These are phyloP conservation scores for Beverwykella pulmonaria DNA, from an alignment of 495 filamentous ascomycete species.

Conservation along the genomic window DNA sequence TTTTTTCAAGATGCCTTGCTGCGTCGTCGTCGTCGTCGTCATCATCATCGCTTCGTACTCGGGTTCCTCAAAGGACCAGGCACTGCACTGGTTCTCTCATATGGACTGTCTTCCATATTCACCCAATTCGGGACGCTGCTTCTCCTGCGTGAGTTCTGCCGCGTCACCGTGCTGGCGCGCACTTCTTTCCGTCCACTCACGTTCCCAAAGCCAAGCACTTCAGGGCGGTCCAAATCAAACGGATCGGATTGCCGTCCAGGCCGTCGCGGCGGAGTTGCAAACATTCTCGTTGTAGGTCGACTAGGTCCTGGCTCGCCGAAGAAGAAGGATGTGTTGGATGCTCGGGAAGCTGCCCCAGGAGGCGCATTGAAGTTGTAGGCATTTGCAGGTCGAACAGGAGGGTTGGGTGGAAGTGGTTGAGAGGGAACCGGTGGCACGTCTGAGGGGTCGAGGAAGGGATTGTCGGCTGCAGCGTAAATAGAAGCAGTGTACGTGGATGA, in stretches of 20 bases:
- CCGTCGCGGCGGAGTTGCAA: slow-evolving; percentile 8
- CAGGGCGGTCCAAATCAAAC: slow-evolving; percentile 37
- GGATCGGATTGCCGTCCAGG: slow-evolving; percentile 33
- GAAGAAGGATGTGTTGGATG: slow-evolving; percentile 20
- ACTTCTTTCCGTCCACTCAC: slow-evolving; percentile 27
- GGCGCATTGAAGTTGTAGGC: slow-evolving; percentile 26
- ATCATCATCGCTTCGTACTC: slow-evolving; percentile 16
- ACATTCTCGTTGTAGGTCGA: slow-evolving; percentile 31
- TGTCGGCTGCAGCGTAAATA: slow-evolving; percentile 20
- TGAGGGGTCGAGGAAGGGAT: slow-evolving; percentile 29
- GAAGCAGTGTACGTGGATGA: slow-evolving; percentile 29
- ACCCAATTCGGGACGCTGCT: slow-evolving; percentile 34
- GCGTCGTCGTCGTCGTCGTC: background rate
- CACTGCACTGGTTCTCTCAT: slow-evolving; percentile 20
- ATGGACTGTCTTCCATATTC: slow-evolving; percentile 22
- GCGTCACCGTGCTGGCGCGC: slow-evolving; percentile 29
- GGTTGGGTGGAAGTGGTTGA: slow-evolving; percentile 27
- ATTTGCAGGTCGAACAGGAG: slow-evolving; percentile 19
- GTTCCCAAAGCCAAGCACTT: slow-evolving; percentile 31
- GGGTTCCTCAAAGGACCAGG: slow-evolving; percentile 22
- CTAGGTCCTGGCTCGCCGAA: slow-evolving; percentile 37
- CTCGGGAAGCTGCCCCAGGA: slow-evolving; percentile 1
- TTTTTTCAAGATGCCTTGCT: background rate
- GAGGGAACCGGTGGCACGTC: slow-evolving; percentile 27
- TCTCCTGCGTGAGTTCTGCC: slow-evolving; percentile 28